phyloP scores from a whole-genome alignment of 164 flowering plant species.

The Umbellularia californica region DNA sequence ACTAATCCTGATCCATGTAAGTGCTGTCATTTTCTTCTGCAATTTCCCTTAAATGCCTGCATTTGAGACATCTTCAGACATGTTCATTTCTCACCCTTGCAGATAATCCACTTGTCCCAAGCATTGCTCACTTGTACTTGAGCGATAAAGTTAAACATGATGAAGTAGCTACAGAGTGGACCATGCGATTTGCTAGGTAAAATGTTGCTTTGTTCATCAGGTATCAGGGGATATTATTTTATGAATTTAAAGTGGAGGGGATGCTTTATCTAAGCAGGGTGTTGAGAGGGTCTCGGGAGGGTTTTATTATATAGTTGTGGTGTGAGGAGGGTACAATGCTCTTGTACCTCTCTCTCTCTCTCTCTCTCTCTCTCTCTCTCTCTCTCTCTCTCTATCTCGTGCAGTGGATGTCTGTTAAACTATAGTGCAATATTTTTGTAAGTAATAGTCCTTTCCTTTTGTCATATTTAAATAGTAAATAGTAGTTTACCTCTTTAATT shows the following conservation, averaged over 20 bases:
- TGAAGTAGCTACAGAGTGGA: constrained; percentile 89
- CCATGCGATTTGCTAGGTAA: constrained; percentile 73
- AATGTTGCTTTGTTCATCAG: not conserved
- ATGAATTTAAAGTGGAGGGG: no score
- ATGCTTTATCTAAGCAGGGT: no score
- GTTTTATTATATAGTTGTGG: no score
- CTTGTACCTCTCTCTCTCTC: no score
- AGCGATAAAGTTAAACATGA: constrained; percentile 72
- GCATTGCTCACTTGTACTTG: constrained; percentile 66
- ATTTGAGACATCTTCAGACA: not conserved
- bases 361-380: no score
- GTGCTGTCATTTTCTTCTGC: constrained; percentile 16
- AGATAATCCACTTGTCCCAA: constrained; percentile 74
- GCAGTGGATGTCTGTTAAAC: not conserved
- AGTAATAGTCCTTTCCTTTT: not conserved
- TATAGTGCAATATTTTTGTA: no score
- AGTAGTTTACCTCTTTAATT: no score
- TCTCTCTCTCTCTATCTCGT: not conserved
- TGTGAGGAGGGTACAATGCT: no score
- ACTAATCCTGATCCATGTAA: constrained; percentile 75
- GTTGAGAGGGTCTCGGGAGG: no score
- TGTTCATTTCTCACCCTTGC: constrained; percentile 16
- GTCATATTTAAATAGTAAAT: not conserved
- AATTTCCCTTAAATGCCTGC: not conserved
- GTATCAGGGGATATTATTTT: no score